These are phyloP conservation scores for Claviceps humidiphila DNA, from an alignment of 2,329 filamentous ascomycete genomes.

Conservation along the genomic window DNA sequence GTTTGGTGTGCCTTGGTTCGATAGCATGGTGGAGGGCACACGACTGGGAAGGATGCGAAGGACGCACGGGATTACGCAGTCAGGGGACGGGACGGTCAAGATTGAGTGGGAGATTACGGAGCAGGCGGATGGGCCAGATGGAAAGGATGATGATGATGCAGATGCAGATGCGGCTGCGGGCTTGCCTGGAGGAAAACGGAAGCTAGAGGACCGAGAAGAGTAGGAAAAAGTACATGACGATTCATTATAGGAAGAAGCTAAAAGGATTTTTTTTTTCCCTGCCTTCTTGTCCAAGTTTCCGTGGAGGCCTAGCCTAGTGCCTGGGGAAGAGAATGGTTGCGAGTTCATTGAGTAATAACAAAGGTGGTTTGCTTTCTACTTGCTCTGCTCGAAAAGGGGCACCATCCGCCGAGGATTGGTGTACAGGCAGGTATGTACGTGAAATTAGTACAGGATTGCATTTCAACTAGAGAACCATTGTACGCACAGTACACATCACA, in stretches of 20 bases:
- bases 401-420: too few relatives aligned
- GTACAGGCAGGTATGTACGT: too few relatives aligned
- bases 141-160: conserved; percentile 18
- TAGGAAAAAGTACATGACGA: neutral
- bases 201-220: conserved; percentile 31
- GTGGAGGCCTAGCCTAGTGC: neutral
- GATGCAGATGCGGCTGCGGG: conserved; percentile 18
- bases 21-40: conserved; percentile 66
- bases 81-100: conserved; percentile 48
- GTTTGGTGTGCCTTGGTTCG: conserved; percentile 75
- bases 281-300: neutral
- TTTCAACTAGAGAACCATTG: too few relatives aligned
- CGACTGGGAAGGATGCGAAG: conserved; percentile 54
- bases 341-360: neutral
- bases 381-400: too few relatives aligned
- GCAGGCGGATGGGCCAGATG: conserved; percentile 37
- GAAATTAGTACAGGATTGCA: too few relatives aligned
- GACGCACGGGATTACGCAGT: conserved; percentile 39
- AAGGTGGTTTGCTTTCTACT: too few relatives aligned
- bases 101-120: conserved; percentile 81
- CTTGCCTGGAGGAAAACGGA: conserved; percentile 36
- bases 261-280: neutral
- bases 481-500: too few relatives aligned
- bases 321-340: neutral
- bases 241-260: neutral